Conservation (phyloP, 2,329 filamentous ascomycete species). For the Ambrosiella cleistominuta region DNA sequence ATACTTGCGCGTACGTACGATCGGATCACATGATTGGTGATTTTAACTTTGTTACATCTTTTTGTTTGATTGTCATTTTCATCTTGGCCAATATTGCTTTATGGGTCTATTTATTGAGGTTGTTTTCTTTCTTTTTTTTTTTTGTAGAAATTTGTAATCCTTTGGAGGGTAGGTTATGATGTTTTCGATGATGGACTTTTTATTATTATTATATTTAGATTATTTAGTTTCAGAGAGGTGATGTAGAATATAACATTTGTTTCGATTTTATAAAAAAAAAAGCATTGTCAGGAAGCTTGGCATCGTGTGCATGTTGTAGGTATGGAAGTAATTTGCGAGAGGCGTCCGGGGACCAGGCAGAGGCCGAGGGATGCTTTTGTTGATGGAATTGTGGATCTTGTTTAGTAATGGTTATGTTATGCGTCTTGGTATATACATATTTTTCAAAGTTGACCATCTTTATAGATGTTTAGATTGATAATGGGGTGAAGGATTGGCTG, state of each 20-base stretch:
- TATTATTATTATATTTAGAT: background rate
- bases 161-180: background rate
- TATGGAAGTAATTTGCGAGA: too few relatives aligned
- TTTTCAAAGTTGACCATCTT: too few relatives aligned
- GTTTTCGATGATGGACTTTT: background rate
- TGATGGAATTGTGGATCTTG: too few relatives aligned
- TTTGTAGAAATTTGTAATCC: background rate
- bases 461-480: too few relatives aligned
- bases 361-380: too few relatives aligned
- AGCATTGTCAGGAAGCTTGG: background rate
- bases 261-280: background rate
- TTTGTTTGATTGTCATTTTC: conserved; percentile 1
- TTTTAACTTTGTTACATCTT: background rate
- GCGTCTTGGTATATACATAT: too few relatives aligned
- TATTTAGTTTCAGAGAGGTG: background rate
- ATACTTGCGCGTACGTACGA: background rate
- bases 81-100: background rate
- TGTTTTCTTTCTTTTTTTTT: conserved; percentile 13
- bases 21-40: conserved; percentile 1
- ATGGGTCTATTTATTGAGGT: background rate
- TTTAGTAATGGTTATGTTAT: too few relatives aligned
- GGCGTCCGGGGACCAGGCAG: too few relatives aligned
- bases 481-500: too few relatives aligned
- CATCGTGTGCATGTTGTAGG: too few relatives aligned
- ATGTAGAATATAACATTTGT: background rate